Conservation (phyloP, 2,329 filamentous ascomycete species). For the Sordariomycetes sp. region DNA sequence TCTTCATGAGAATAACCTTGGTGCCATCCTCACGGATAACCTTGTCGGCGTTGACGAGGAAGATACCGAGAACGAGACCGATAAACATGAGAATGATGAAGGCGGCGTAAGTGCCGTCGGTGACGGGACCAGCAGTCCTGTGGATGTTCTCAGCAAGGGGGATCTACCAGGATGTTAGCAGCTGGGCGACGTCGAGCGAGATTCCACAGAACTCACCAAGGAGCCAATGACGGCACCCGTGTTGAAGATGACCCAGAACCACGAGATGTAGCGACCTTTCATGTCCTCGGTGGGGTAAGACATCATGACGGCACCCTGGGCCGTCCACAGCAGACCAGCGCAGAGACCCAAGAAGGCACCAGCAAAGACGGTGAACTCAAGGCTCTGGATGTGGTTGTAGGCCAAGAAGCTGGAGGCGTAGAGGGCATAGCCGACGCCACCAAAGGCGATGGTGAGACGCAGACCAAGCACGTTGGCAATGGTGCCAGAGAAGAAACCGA, state of each 20-base stretch:
- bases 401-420: constrained; percentile 30
- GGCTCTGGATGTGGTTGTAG: constrained; percentile 8
- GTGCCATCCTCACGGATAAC: constrained; percentile 71
- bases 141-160: constrained; percentile 67
- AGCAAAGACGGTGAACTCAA: constrained; percentile 62
- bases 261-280: constrained; percentile 83
- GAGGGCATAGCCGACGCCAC: constrained; percentile 68
- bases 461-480: constrained; percentile 71
- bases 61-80: constrained; percentile 61
- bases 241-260: constrained; percentile 96
- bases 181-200: not conserved
- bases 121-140: constrained; percentile 43
- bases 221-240: constrained; percentile 81
- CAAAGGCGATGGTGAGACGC: constrained; percentile 57
- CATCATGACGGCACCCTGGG: constrained; percentile 83
- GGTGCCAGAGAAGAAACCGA: constrained; percentile 65
- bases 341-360: constrained; percentile 70
- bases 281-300: constrained; percentile 71
- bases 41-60: constrained; percentile 60
- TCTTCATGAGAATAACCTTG: constrained; percentile 79
- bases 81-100: constrained; percentile 76
- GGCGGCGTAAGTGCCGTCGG: constrained; percentile 76
- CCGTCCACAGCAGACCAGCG: constrained; percentile 73
- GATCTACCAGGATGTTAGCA: constrained; percentile 30
- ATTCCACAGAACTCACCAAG: constrained; percentile 28